Evolutionary conservation across 1,284 basidiomycete species (phyloP).

Genomic region (Ustilago crameri): DNA sequence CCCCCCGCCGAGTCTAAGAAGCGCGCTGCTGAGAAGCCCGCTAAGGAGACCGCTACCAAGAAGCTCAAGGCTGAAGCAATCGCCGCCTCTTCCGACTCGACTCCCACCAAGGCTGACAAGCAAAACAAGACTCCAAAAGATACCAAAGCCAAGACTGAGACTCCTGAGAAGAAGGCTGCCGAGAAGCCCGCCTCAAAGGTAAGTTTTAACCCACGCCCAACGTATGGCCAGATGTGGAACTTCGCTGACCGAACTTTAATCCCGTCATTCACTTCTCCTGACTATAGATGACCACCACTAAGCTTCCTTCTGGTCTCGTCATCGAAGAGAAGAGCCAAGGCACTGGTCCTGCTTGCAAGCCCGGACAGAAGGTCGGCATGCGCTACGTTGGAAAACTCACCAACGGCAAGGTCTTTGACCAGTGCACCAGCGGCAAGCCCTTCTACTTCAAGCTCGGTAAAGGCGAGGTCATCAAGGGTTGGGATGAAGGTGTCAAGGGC

Average conservation of each 20-base stretch:
- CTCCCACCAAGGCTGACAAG: conserved; percentile 60
- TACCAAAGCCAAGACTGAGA: conserved; percentile 41
- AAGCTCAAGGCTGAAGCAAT: conserved; percentile 74
- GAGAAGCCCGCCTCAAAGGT: conserved; percentile 34
- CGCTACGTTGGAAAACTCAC: conserved; percentile 88
- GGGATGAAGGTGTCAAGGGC: conserved; percentile 90
- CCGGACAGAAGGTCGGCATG: conserved; percentile 85
- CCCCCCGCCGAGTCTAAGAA: conserved; percentile 71
- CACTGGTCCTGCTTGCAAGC: conserved; percentile 83
- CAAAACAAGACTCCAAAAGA: conserved; percentile 51
- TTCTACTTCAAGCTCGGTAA: conserved; percentile 87
- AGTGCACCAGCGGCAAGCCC: conserved; percentile 86
- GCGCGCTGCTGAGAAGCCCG: conserved; percentile 72
- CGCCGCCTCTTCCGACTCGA: conserved; percentile 54
- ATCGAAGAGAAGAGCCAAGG: conserved; percentile 83
- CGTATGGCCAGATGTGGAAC: not conserved
- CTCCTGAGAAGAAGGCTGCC: conserved; percentile 54
- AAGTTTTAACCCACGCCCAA: not conserved
- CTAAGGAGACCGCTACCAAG: conserved; percentile 71
- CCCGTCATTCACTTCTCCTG: not conserved
- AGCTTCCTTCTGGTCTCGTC: conserved; percentile 79
- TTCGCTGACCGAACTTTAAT: not conserved
- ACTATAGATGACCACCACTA: conserved; percentile 67
- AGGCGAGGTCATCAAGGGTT: conserved; percentile 88
- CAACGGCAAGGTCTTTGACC: conserved; percentile 88